These are phyloP conservation scores for Lachnellula willkommii DNA, from an alignment of 2,329 filamentous ascomycete genomes.

Conservation along the genomic window DNA sequence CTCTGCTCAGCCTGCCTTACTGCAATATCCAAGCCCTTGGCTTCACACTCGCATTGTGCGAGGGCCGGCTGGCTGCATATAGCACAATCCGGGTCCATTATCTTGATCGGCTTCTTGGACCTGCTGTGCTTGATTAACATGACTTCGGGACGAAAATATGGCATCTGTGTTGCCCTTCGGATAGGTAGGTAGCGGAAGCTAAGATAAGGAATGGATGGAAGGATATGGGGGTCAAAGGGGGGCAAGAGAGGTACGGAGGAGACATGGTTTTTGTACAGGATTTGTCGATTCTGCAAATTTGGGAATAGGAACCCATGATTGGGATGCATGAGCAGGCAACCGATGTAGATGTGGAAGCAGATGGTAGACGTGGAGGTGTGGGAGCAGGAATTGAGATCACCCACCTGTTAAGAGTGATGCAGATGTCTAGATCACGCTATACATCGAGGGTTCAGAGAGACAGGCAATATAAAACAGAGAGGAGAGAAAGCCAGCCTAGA, in stretches of 20 bases:
- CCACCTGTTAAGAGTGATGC: constrained; percentile 12
- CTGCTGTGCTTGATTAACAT: constrained; percentile 29
- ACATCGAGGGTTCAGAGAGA: not conserved
- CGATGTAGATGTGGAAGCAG: constrained; percentile 11
- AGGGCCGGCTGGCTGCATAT: constrained; percentile 58
- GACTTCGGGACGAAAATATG: constrained; percentile 23
- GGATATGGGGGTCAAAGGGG: constrained; percentile 1
- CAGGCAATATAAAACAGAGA: not conserved
- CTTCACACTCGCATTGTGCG: constrained; percentile 59
- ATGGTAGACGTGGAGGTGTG: constrained; percentile 2
- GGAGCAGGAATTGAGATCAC: constrained; percentile 12
- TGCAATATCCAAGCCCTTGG: constrained; percentile 57
- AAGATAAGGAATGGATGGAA: not conserved
- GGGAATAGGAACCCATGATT: constrained; percentile 17
- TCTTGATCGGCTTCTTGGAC: constrained; percentile 40
- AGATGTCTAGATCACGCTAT: constrained; percentile 21
- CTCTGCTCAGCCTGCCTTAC: constrained; percentile 57
- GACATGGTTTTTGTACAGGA: constrained; percentile 10
- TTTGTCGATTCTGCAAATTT: not conserved
- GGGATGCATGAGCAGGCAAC: constrained; percentile 7
- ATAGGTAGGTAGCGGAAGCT: not conserved
- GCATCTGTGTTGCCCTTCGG: constrained; percentile 8
- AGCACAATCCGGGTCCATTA: constrained; percentile 66
- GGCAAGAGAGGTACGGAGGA: constrained; percentile 13
- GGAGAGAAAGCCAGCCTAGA: not conserved